Conservation (phyloP, 371 early-diverging fungal genomes). For the Choanephora cucurbitarum region DNA sequence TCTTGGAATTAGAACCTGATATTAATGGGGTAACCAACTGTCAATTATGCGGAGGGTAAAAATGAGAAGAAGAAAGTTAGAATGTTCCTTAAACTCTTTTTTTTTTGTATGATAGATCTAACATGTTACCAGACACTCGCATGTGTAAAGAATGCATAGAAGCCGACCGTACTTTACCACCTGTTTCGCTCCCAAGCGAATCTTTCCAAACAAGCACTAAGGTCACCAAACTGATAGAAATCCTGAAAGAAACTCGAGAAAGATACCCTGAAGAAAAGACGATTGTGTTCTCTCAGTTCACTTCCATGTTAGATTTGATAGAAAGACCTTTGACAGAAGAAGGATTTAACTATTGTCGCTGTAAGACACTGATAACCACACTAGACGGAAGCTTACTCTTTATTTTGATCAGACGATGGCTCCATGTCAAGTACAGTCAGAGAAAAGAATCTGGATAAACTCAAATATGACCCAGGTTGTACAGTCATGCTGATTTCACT, state of each 20-base stretch:
- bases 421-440: conserved; percentile 44
- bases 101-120: too few species aligned
- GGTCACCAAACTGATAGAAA: conserved; percentile 48
- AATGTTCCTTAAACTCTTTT: too few species aligned
- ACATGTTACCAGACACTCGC: not conserved
- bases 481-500: conserved; percentile 69
- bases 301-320: conserved; percentile 75
- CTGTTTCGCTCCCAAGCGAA: not conserved
- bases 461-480: conserved; percentile 56
- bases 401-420: conserved; percentile 53
- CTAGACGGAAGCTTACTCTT: conserved; percentile 19
- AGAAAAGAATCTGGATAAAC: conserved; percentile 47
- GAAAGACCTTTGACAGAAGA: conserved; percentile 63
- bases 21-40: conserved; percentile 16
- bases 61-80: not conserved
- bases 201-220: conserved; percentile 47
- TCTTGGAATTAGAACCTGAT: conserved; percentile 28
- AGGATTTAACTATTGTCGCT: conserved; percentile 62
- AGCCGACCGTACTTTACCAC: not conserved
- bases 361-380: conserved; percentile 42
- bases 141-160: conserved; percentile 4
- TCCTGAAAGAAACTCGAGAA: conserved; percentile 37
- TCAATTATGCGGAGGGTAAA: conserved; percentile 43
- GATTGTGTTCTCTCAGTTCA: conserved; percentile 89
- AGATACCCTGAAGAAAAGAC: conserved; percentile 59